Conservation (phyloP, 768 basidiomycete genomes). For the Tubosaeta sp. region DNA sequence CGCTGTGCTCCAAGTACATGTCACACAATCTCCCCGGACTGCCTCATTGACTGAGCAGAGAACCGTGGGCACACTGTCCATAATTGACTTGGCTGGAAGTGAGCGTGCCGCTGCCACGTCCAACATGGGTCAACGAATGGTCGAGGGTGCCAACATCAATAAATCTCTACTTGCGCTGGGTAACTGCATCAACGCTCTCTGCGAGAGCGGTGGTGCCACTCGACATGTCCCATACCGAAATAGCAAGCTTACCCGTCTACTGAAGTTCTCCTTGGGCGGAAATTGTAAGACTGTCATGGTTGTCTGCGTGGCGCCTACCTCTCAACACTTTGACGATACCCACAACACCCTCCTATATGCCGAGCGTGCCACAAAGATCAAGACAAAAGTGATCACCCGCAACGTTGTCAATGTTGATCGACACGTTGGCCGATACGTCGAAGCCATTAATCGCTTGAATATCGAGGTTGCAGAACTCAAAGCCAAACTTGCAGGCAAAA, state of each 20-base stretch:
- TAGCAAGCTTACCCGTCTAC: constrained; percentile 94
- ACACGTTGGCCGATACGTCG: constrained; percentile 93
- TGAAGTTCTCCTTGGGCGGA: constrained; percentile 97
- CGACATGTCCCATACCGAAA: constrained; percentile 97
- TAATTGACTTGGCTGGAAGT: constrained; percentile 97
- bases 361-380: constrained; percentile 96
- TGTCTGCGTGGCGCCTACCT: constrained; percentile 94
- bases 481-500: constrained; percentile 74
- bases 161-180: constrained; percentile 96
- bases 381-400: constrained; percentile 93
- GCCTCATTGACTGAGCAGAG: constrained; percentile 78
- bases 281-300: constrained; percentile 99
- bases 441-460: constrained; percentile 88
- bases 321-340: constrained; percentile 95
- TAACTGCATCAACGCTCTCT: constrained; percentile 98
- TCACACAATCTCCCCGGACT: constrained; percentile 82
- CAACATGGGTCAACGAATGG: constrained; percentile 98
- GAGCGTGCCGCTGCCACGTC: constrained; percentile 94
- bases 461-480: constrained; percentile 82
- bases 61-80: constrained; percentile 88
- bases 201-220: constrained; percentile 83
- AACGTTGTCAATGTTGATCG: constrained; percentile 95
- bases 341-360: constrained; percentile 98
- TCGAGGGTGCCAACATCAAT: constrained; percentile 99
- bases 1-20: constrained; percentile 94